Conservation (phyloP, 164 flowering plant species). For the Umbellularia californica region DNA sequence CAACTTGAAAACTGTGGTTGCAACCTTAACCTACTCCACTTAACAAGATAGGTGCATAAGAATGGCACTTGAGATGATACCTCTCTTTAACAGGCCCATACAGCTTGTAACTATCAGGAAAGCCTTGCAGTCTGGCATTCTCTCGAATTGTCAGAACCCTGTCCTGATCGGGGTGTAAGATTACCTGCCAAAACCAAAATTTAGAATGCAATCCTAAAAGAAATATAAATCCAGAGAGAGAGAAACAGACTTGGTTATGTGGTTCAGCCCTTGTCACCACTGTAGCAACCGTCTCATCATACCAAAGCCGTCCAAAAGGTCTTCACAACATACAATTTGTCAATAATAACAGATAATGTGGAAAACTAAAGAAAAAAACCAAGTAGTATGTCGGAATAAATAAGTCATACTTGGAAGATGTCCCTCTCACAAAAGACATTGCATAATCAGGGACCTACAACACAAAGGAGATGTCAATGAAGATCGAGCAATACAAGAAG, state of each 20-base stretch:
- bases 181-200: conserved; percentile 24
- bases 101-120: conserved; percentile 65
- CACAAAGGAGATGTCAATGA: background rate
- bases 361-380: background rate
- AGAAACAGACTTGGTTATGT: conserved; percentile 63
- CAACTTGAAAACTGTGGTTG: too few relatives aligned
- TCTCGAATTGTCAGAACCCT: conserved; percentile 79
- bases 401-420: conserved; percentile 58
- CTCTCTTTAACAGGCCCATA: conserved; percentile 62
- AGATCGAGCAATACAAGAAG: too few relatives aligned
- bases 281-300: conserved; percentile 83
- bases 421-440: conserved; percentile 51
- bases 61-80: conserved; percentile 13
- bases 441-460: conserved; percentile 84
- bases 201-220: background rate
- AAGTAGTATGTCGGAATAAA: background rate
- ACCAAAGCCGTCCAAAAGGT: conserved; percentile 84
- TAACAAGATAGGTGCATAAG: too few relatives aligned
- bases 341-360: background rate
- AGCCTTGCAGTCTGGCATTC: conserved; percentile 81
- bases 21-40: too few relatives aligned
- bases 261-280: conserved; percentile 91
- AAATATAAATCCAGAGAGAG: background rate
- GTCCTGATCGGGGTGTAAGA: conserved; percentile 65
- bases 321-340: conserved; percentile 25